Evolutionary conservation across 345 rosid species (phyloP).

Genomic region (Physaria fendleri): DNA sequence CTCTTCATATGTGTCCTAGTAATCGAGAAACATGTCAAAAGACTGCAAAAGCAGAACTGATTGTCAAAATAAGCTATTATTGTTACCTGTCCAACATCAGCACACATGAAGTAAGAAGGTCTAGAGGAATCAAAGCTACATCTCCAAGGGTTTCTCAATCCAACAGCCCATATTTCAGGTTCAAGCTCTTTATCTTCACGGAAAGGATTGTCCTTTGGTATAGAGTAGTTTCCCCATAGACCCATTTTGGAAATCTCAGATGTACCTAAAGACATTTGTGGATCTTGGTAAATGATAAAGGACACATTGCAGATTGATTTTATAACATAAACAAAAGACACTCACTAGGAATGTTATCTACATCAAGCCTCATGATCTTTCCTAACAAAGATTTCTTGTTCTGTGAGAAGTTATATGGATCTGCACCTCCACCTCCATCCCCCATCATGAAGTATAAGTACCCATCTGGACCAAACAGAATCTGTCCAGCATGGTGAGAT

Average conservation of each 20-base stretch:
- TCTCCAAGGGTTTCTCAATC: conserved; percentile 61
- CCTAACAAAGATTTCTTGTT: conserved; percentile 95
- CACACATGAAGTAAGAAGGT: conserved; percentile 51
- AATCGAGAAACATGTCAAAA: not conserved
- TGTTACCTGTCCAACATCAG: conserved; percentile 41
- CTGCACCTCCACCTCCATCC: conserved; percentile 70
- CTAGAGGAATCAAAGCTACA: conserved; percentile 61
- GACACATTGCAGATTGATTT: not conserved
- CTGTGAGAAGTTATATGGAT: conserved; percentile 81
- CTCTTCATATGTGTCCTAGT: conserved; percentile 49
- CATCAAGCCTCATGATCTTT: conserved; percentile 90
- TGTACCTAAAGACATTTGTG: conserved; percentile 28
- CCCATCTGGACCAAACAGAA: conserved; percentile 95
- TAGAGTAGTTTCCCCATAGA: conserved; percentile 65
- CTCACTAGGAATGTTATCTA: conserved; percentile 70
- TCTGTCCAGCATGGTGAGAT: conserved; percentile 83
- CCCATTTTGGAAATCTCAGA: conserved; percentile 28
- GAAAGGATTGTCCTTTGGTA: conserved; percentile 63
- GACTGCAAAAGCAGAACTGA: conserved; percentile 4
- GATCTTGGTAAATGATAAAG: not conserved
- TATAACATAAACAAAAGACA: conserved; percentile 1
- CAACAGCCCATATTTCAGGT: conserved; percentile 64
- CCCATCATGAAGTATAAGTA: conserved; percentile 92
- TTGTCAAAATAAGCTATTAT: not conserved
- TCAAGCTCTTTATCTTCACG: conserved; percentile 40